Evolutionary conservation across 2,329 filamentous ascomycete species (phyloP).

Genomic region (Lachnellula suecica): DNA sequence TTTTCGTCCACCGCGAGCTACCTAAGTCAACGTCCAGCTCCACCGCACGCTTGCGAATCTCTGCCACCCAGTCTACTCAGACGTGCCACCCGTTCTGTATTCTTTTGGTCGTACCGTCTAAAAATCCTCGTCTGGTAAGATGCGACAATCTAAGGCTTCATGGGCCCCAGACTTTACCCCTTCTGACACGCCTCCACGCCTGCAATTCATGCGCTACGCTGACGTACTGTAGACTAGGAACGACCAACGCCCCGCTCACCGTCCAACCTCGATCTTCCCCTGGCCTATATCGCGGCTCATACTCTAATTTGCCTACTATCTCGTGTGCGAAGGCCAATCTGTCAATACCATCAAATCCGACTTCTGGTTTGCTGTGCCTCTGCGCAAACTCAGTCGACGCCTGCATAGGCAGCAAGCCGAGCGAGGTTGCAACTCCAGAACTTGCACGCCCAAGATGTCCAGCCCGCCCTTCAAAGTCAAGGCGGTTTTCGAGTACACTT

Average conservation of each 20-base stretch:
- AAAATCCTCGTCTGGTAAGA: conserved; percentile 18
- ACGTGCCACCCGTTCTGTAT: no score
- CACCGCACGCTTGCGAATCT: no score
- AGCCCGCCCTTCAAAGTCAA: conserved; percentile 84
- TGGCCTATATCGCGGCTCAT: conserved; percentile 20
- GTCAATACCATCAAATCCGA: conserved; percentile 10
- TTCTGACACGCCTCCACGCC: conserved; percentile 18
- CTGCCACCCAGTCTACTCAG: no score
- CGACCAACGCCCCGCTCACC: conserved; percentile 27
- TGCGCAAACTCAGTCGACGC: conserved; percentile 12
- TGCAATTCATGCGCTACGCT: conserved; percentile 26
- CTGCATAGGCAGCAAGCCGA: conserved; percentile 21
- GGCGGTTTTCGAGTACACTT: conserved; percentile 91
- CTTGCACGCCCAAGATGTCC: conserved; percentile 57
- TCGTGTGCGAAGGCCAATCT: conserved; percentile 10
- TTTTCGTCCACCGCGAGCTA: no score
- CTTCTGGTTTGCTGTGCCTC: conserved; percentile 16
- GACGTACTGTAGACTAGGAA: conserved; percentile 33
- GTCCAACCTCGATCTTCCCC: conserved; percentile 15
- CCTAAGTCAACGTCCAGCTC: no score
- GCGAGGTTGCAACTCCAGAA: conserved; percentile 22
- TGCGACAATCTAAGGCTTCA: conserved; percentile 10
- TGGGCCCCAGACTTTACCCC: conserved; percentile 13
- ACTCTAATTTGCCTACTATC: conserved; percentile 9
- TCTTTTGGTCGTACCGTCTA: conserved; percentile 8